These are phyloP conservation scores for Primulina huaijiensis DNA, from an alignment of 257 asterid species.

Conservation along the genomic window DNA sequence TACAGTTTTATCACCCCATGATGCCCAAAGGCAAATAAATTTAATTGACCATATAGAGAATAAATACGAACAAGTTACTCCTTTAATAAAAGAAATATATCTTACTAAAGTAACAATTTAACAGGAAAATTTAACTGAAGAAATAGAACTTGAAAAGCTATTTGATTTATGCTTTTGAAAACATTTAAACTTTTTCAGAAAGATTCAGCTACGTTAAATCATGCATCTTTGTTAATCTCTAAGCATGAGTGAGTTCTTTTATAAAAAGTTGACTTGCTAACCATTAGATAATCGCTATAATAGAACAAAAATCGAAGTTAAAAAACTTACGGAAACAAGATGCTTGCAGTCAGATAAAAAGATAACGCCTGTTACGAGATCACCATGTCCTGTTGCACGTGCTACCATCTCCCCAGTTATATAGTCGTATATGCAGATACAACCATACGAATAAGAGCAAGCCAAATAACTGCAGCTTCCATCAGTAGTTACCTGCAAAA, in stretches of 20 bases:
- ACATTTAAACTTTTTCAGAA: background rate
- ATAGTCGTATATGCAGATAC: constrained; percentile 55
- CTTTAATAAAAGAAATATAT: background rate
- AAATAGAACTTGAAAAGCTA: background rate
- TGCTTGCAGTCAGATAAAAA: constrained; percentile 69
- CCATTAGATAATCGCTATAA: constrained; percentile 3
- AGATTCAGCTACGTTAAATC: background rate
- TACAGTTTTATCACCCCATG: background rate
- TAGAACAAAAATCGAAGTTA: background rate
- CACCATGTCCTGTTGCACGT: constrained; percentile 61
- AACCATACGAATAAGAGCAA: constrained; percentile 54
- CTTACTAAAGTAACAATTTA: background rate
- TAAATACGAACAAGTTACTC: background rate
- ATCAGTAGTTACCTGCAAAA: constrained; percentile 54
- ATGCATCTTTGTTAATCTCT: background rate
- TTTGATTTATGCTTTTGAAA: constrained; percentile 10
- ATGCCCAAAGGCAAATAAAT: background rate
- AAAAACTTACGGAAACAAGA: constrained; percentile 60
- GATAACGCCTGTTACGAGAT: constrained; percentile 49
- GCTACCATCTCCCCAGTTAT: constrained; percentile 59
- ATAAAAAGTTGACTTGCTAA: background rate
- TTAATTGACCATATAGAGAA: background rate
- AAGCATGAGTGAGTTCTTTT: constrained; percentile 6
- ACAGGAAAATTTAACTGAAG: constrained; percentile 1
- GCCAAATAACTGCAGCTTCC: constrained; percentile 60